Conservation (phyloP, 2,329 filamentous ascomycete species). For the Zymoseptoria ardabiliae region DNA sequence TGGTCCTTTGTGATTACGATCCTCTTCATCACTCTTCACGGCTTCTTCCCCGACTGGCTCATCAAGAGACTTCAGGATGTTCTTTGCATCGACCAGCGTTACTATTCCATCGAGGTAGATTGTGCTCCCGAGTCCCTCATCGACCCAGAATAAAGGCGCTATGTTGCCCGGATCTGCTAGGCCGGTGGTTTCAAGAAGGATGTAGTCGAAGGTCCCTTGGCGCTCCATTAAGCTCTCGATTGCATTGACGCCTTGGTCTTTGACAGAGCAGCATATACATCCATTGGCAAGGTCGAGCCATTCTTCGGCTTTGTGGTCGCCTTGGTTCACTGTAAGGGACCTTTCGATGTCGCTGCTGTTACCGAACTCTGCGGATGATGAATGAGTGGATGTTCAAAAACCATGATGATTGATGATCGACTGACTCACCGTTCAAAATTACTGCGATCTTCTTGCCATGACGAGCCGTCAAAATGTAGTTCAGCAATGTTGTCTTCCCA, state of each 20-base stretch:
- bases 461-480: conserved; percentile 89
- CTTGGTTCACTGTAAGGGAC: conserved; percentile 78
- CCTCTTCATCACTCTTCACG: conserved; percentile 34
- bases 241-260: conserved; percentile 89
- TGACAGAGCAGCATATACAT: conserved; percentile 96
- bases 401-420: background rate
- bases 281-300: conserved; percentile 96
- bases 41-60: conserved; percentile 43
- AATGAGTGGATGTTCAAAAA: background rate
- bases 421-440: conserved; percentile 72
- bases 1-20: conserved; percentile 50
- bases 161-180: conserved; percentile 93
- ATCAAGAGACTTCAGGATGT: conserved; percentile 75
- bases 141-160: conserved; percentile 94
- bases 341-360: conserved; percentile 83
- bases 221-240: conserved; percentile 95
- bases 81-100: conserved; percentile 90
- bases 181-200: conserved; percentile 91
- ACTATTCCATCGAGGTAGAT: conserved; percentile 97
- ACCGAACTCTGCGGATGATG: conserved; percentile 29
- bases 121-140: conserved; percentile 86
- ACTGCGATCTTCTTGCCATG: conserved; percentile 98
- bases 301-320: conserved; percentile 70
- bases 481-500: conserved; percentile 89
- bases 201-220: conserved; percentile 92